Conservation (phyloP, 2,329 filamentous ascomycete genomes). For the Botrytis byssoidea region DNA sequence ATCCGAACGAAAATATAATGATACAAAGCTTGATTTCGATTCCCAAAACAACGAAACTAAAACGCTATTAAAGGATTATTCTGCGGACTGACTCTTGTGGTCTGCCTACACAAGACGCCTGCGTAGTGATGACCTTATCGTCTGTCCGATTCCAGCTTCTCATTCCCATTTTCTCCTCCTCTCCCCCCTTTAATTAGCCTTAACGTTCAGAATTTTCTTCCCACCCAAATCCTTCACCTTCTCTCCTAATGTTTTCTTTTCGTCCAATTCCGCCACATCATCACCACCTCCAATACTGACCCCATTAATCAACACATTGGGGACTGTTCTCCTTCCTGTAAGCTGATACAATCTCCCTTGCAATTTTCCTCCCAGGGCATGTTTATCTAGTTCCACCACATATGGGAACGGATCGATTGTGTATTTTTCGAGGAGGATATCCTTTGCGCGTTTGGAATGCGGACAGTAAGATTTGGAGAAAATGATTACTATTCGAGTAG, state of each 20-base stretch:
- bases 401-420: slow-evolving; percentile 76
- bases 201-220: slow-evolving; percentile 48
- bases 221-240: slow-evolving; percentile 74
- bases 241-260: slow-evolving; percentile 62
- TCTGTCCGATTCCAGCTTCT: neutral
- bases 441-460: slow-evolving; percentile 80
- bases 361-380: slow-evolving; percentile 69
- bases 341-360: slow-evolving; percentile 69
- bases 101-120: neutral
- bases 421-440: slow-evolving; percentile 80
- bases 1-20: neutral
- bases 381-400: slow-evolving; percentile 86
- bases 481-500: slow-evolving; percentile 70
- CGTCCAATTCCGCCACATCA: slow-evolving; percentile 72
- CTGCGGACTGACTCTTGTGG: neutral
- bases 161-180: neutral
- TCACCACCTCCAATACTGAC: slow-evolving; percentile 89
- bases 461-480: slow-evolving; percentile 96
- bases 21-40: neutral
- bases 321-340: slow-evolving; percentile 83
- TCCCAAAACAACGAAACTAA: neutral
- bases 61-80: neutral
- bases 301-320: slow-evolving; percentile 86
- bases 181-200: neutral
- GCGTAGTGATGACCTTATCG: neutral